Conservation (phyloP, 2,329 filamentous ascomycete species). For the Nothophaeocryptopus gaeumannii region DNA sequence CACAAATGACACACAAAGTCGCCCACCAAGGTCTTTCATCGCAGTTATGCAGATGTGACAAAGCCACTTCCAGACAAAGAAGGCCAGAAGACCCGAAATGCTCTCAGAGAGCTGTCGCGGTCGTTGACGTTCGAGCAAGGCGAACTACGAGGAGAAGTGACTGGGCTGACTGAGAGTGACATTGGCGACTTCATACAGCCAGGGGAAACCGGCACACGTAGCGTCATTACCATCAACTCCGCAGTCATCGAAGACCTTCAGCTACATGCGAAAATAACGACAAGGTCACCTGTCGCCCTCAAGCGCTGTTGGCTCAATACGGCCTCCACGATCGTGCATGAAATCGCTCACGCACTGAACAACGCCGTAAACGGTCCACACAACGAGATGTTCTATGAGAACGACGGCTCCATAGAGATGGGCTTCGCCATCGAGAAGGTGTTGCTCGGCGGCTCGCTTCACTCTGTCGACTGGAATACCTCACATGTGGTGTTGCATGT, state of each 20-base stretch:
- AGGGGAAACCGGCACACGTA: neutral
- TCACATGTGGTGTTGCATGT: no score
- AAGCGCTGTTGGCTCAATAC: conserved; percentile 3
- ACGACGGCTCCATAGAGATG: conserved; percentile 9
- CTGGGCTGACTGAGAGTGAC: neutral
- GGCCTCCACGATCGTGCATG: conserved; percentile 5
- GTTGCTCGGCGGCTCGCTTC: conserved; percentile 1
- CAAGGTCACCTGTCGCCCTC: neutral
- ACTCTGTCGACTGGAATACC: no score
- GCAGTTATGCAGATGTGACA: neutral
- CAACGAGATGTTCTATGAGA: conserved; percentile 4
- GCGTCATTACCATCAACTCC: neutral
- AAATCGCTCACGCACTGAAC: conserved; percentile 7
- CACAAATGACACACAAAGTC: neutral
- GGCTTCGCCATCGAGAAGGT: conserved; percentile 4
- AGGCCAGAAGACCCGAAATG: neutral
- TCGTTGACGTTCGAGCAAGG: neutral
- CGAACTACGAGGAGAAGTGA: neutral
- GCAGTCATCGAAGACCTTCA: neutral
- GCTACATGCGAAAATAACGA: neutral
- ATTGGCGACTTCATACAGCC: neutral
- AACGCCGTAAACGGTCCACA: neutral
- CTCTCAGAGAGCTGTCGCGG: neutral
- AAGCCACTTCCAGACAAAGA: neutral
- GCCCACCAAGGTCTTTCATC: neutral